These are phyloP conservation scores for Gloeophyllum trabeum DNA, from an alignment of 768 basidiomycete genomes.

Conservation along the genomic window DNA sequence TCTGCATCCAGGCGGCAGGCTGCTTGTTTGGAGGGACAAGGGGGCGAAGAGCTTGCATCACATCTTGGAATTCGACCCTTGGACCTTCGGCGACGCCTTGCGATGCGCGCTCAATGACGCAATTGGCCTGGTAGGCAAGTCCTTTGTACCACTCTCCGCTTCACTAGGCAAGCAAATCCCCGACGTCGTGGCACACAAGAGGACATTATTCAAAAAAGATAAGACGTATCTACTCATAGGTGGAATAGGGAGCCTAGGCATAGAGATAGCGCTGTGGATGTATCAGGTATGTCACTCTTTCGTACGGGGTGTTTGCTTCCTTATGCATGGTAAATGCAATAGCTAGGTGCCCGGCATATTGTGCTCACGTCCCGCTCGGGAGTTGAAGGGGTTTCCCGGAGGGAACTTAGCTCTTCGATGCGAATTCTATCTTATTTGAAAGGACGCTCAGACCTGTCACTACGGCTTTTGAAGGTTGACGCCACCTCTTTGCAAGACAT, in stretches of 20 bases:
- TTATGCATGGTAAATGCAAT: background rate
- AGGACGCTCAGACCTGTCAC: slow-evolving; percentile 1
- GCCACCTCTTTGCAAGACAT: slow-evolving; percentile 3
- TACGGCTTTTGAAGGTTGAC: slow-evolving; percentile 5
- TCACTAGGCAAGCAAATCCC: no score
- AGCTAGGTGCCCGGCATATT: slow-evolving; percentile 10
- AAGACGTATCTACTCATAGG: slow-evolving; percentile 28
- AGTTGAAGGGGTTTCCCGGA: background rate
- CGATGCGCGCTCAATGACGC: no score
- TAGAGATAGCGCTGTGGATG: slow-evolving; percentile 28
- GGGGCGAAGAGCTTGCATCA: no score
- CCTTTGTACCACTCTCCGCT: no score
- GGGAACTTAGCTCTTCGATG: slow-evolving; percentile 1
- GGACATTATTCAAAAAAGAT: slow-evolving; percentile 11
- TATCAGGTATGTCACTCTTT: slow-evolving; percentile 20
- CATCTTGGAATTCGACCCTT: no score
- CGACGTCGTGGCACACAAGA: no score
- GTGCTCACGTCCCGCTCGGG: slow-evolving; percentile 11
- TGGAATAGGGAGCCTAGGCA: slow-evolving; percentile 27
- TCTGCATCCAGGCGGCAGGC: no score
- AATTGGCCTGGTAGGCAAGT: no score
- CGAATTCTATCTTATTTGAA: slow-evolving; percentile 8
- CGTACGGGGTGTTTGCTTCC: background rate
- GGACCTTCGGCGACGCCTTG: no score
- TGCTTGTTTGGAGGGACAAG: no score